Evolutionary conservation across 208 protist species (phyloP).

Genomic region (Wallacemonas collosoma): DNA sequence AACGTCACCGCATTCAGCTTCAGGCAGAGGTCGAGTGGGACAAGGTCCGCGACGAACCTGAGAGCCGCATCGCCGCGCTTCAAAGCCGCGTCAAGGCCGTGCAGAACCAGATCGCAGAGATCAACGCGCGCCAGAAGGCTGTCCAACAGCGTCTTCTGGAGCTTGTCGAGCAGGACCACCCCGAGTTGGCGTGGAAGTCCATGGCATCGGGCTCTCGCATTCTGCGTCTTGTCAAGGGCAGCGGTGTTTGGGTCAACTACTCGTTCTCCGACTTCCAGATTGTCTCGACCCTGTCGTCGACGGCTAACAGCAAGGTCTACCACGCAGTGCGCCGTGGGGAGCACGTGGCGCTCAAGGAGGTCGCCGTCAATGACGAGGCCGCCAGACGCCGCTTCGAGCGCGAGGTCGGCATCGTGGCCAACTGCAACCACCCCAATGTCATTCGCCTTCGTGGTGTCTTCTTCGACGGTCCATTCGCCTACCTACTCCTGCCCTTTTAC

Average conservation of each 20-base stretch:
- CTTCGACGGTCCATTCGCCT: conserved; percentile 73
- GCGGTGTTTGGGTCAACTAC: conserved; percentile 66
- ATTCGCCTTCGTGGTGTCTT: conserved; percentile 76
- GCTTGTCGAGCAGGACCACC: conserved; percentile 54
- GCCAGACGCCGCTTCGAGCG: conserved; percentile 50
- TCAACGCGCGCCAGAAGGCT: conserved; percentile 44
- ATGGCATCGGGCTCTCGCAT: conserved; percentile 62
- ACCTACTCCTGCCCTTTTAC: conserved; percentile 66
- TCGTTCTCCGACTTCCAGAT: conserved; percentile 73
- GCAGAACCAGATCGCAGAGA: conserved; percentile 34
- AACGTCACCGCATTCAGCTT: conserved; percentile 71
- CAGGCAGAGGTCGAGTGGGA: conserved; percentile 78
- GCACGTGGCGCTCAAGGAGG: conserved; percentile 68
- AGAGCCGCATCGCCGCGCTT: conserved; percentile 34
- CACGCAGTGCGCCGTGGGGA: conserved; percentile 57
- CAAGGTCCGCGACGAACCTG: conserved; percentile 65
- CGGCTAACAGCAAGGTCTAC: conserved; percentile 76
- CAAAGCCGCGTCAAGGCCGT: conserved; percentile 39
- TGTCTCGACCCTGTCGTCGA: conserved; percentile 49
- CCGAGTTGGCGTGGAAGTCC: conserved; percentile 74
- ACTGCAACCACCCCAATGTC: conserved; percentile 66
- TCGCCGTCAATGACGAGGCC: conserved; percentile 52
- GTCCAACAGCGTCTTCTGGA: conserved; percentile 61
- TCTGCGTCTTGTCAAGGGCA: conserved; percentile 64
- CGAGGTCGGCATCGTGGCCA: conserved; percentile 62